Evolutionary conservation across 2,329 filamentous ascomycete genomes (phyloP), one percentile per base, ranked within the genome.

Genomic region (Pseudogymnoascus sp.): DNA sequence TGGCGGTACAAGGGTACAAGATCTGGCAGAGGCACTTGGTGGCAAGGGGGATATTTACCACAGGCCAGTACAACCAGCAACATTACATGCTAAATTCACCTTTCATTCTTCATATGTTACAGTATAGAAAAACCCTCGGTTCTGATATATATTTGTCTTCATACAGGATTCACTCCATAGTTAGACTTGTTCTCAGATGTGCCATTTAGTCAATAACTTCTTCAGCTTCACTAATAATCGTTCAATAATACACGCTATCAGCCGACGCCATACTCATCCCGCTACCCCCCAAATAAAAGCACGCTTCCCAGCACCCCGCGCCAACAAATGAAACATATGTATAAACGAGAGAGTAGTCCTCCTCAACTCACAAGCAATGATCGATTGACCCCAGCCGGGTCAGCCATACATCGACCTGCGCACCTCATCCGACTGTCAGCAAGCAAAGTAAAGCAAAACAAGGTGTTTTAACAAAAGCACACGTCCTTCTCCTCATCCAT

Each of bases 171-270:
- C 29, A 56, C 50, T 21, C 10, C n/a, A 19, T 56, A 19, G 50
- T 5, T 33, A 33, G 9, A 19, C 15, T 56, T 56, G 50, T 33
- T 33, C 17, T 56, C 29, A 56, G 13, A 33, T 56, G 10, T 56
- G 9, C 50, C 50, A 56, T 56, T 56, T 26, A 56, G 26, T 56
- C 50, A 56, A 56, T 56, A 33, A 10, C 26, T 29, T 2, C 26
- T 29, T 29, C 26, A 7, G 26, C 11, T 33, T 56, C 50, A 56
- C 29, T 56, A 56, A 56, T 35, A 56, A 56, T 56, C 50, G 11
- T 56, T 56, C 50, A 56, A 56, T 56, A 56, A 56, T 56, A 56
- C 50, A 56, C 29, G 50, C 50, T 56, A 9, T 35, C 29, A 56
- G 50, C 50, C 7, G 50, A 56, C 50, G 29, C 50, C 50, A 56